Evolutionary conservation across 1,284 basidiomycete species (phyloP), one percentile per base, ranked within the genome.

Genomic region (Puccinia coronata): DNA sequence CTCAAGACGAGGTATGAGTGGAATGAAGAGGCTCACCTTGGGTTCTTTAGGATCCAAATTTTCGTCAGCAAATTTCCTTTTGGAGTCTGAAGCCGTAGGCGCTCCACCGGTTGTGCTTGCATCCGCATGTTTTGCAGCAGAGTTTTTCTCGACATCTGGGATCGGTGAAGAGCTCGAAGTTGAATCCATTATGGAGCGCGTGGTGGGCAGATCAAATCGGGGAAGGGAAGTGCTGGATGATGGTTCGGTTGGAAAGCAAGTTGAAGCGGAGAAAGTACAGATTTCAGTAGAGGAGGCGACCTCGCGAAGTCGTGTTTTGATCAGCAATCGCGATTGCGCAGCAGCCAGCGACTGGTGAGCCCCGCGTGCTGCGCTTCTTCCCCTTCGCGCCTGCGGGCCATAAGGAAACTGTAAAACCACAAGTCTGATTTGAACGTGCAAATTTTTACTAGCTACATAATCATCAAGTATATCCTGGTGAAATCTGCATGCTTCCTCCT

Each of bases 1-100:
- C 12, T 36, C 16, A 69, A 51, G 34, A 49, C 14, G 16, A 25
- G 12, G 43, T 16, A 2, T 0, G 14, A 39, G 49, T 47, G 16
- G 67, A 47, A 31, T 31, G n/a, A 20, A 70, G 67, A 47, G 23
- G 9, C 43, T 49, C 28, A 70, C 67, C 67, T 70, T 49, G 25
- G 47, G 2, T 28, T 47, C 41, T 49, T 70, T 0, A 8, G 67
- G 67, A 47, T 70, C 43, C 67, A 41, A 28, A 70, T 70, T 70
- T 28, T 70, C 67, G 47, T 70, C 67, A 31, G 20, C 43, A n/a
- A 51, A 25, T 18, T 51, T 70, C 1, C 28, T 47, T 25, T 70
- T 70, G 25, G 67, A 70, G n/a, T n/a, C 67, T 47, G 67, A 70
- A 31, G 6, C 47, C 3, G n/a, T 49, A 39, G 28, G 59, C 12